Conservation (phyloP, 192 early-diverging fungal species). For the Coemansia sp. region DNA sequence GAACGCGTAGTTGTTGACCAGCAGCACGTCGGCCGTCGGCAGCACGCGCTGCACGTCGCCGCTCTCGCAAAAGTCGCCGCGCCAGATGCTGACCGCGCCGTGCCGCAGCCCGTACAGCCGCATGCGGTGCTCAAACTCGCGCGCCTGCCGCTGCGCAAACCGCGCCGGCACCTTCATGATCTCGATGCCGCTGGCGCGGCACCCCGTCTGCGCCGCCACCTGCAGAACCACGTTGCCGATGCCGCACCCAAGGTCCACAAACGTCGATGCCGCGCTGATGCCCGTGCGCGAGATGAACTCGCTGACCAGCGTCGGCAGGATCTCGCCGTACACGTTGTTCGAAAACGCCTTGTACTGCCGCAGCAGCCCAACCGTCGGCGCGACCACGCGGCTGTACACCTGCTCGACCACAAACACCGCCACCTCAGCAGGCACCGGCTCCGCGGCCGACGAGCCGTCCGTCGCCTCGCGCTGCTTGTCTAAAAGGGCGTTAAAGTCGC, state of each 20-base stretch:
- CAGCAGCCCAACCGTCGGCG: slow-evolving; percentile 67
- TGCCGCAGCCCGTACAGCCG: slow-evolving; percentile 60
- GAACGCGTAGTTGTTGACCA: slow-evolving; percentile 97
- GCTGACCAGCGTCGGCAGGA: slow-evolving; percentile 76
- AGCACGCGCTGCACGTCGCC: slow-evolving; percentile 65
- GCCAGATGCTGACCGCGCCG: slow-evolving; percentile 64
- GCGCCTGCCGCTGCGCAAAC: slow-evolving; percentile 72
- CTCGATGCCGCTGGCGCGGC: slow-evolving; percentile 83
- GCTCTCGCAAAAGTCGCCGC: slow-evolving; percentile 86
- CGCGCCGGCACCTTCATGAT: slow-evolving; percentile 82
- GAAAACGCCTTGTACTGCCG: slow-evolving; percentile 84
- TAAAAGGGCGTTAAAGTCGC: slow-evolving; percentile 69
- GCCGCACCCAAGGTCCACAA: slow-evolving; percentile 93
- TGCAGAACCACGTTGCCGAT: slow-evolving; percentile 97
- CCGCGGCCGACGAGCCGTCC: slow-evolving; percentile 24
- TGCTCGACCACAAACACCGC: slow-evolving; percentile 85
- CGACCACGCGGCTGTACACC: slow-evolving; percentile 82
- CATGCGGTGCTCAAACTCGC: slow-evolving; percentile 84
- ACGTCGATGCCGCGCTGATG: slow-evolving; percentile 65
- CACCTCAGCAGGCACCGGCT: slow-evolving; percentile 58
- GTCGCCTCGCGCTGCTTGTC: slow-evolving; percentile 36
- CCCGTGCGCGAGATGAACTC: slow-evolving; percentile 75
- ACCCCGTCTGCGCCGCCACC: slow-evolving; percentile 85
- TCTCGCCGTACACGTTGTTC: slow-evolving; percentile 97
- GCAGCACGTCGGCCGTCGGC: slow-evolving; percentile 80